These are phyloP conservation scores for Populus hybrid DNA, from an alignment of 441 rosid species.

Conservation along the genomic window DNA sequence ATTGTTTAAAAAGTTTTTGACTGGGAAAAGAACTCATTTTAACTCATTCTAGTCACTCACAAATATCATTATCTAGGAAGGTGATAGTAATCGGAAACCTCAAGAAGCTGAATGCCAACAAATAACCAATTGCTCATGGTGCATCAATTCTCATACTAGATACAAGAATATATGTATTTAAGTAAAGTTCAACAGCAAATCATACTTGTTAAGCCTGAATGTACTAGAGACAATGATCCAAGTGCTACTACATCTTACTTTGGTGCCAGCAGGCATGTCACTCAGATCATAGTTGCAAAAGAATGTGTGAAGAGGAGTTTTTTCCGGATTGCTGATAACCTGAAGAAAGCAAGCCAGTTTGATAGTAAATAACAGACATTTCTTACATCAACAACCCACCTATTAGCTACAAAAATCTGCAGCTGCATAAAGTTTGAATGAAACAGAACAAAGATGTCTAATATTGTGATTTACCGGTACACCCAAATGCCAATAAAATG, in stretches of 20 bases:
- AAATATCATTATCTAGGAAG: neutral
- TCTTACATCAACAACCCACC: neutral
- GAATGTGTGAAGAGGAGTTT: constrained; percentile 93
- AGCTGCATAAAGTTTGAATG: neutral
- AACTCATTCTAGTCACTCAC: constrained; percentile 1
- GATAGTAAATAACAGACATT: constrained; percentile 23
- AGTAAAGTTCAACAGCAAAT: neutral
- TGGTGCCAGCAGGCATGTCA: constrained; percentile 94
- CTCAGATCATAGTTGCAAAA: constrained; percentile 92
- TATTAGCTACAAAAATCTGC: neutral
- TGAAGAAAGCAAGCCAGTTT: constrained; percentile 31
- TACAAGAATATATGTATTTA: neutral
- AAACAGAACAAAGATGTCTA: neutral
- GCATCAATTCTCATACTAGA: neutral
- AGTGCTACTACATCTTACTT: constrained; percentile 42
- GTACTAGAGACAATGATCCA: neutral
- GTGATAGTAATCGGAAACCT: neutral
- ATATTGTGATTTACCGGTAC: neutral
- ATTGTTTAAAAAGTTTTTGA: neutral
- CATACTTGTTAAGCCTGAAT: neutral
- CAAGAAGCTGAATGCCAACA: neutral
- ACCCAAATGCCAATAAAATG: neutral
- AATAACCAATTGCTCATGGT: constrained; percentile 1
- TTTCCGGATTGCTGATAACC: constrained; percentile 99
- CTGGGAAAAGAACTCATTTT: neutral